Evolutionary conservation across 495 filamentous ascomycete genomes (phyloP), one percentile per base, ranked within the genome.

Genomic region (Daldinia bambusicola): DNA sequence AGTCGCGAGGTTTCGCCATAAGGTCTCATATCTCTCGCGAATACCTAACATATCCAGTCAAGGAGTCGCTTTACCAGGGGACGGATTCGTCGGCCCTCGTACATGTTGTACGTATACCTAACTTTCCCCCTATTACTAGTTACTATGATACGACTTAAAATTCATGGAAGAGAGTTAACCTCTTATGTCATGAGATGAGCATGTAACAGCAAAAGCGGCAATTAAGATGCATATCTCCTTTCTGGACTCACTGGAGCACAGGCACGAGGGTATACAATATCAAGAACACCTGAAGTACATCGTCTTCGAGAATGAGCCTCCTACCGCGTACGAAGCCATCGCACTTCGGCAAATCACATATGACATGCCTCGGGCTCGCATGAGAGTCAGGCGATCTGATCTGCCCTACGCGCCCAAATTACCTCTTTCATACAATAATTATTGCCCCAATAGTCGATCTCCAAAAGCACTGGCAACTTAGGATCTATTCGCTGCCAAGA

Each of bases 21-120:
- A 38, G 38, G 61, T 61, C 45, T 64, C 37, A 22, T 70, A 56
- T 70, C 67, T 62, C 20, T 65, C 67, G 16, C 67, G 31, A 64
- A 61, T 51, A 26, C 26, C 26, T 26, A 38, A 51, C 30, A 56
- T 45, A 10, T n/a, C 14, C 51, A 30, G 50, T 14, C 50, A 26
- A 53, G 20, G 22, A 9, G 16, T 16, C 12, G 50, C 4, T 32
- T 5, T 10, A 5, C 12, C 50, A 3, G 31, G 26, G 59, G 14
- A 40, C 40, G n/a, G 31, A 38, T 22, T 43, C 50, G 14, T 53
- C 50, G 13, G 12, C 22, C 12, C 7, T 52, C 50, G 26, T 18
- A 48, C 43, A 48, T 10, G 43, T 20, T 22, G n/a, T 8, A 48
- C 16, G 34, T 6, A 18, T 18, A 48, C 9, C 16, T 48, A 9